Evolutionary conservation across 2,329 filamentous ascomycete species (phyloP).

Genomic region (Tolypocladium guangdongense): DNA sequence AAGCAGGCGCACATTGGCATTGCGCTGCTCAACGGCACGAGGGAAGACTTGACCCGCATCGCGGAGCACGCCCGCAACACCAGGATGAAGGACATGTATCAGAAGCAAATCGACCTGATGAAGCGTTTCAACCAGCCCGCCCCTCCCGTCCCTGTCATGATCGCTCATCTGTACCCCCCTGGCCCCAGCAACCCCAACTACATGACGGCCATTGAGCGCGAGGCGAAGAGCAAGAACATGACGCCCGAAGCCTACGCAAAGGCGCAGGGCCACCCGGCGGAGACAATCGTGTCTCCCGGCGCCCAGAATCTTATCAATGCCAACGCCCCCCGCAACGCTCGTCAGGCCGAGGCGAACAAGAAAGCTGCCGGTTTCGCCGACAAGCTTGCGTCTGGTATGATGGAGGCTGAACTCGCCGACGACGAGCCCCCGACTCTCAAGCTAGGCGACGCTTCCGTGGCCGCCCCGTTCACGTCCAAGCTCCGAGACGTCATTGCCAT

Average conservation of each 20-base stretch:
- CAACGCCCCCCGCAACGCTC: slow-evolving; percentile 10
- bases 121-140: slow-evolving; percentile 85
- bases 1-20: slow-evolving; percentile 98
- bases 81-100: slow-evolving; percentile 97
- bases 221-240: slow-evolving; percentile 69
- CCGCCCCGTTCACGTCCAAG: slow-evolving; percentile 95
- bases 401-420: slow-evolving; percentile 81
- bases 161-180: slow-evolving; percentile 89
- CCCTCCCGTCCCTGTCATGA: slow-evolving; percentile 84
- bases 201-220: slow-evolving; percentile 78
- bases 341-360: slow-evolving; percentile 51
- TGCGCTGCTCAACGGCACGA: slow-evolving; percentile 87
- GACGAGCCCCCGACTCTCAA: slow-evolving; percentile 92
- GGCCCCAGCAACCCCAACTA: slow-evolving; percentile 90
- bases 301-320: slow-evolving; percentile 40
- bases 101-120: slow-evolving; percentile 91
- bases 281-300: slow-evolving; percentile 56
- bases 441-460: slow-evolving; percentile 91
- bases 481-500: slow-evolving; percentile 93
- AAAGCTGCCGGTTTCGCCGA: slow-evolving; percentile 74
- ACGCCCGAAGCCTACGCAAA: slow-evolving; percentile 47
- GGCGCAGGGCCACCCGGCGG: slow-evolving; percentile 40
- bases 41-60: slow-evolving; percentile 82
- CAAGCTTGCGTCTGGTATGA: slow-evolving; percentile 74
- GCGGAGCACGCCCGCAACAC: slow-evolving; percentile 87